Base-by-base conservation (phyloP, 805 yeast genomes). In the Yamadazyma sp. region DNA sequence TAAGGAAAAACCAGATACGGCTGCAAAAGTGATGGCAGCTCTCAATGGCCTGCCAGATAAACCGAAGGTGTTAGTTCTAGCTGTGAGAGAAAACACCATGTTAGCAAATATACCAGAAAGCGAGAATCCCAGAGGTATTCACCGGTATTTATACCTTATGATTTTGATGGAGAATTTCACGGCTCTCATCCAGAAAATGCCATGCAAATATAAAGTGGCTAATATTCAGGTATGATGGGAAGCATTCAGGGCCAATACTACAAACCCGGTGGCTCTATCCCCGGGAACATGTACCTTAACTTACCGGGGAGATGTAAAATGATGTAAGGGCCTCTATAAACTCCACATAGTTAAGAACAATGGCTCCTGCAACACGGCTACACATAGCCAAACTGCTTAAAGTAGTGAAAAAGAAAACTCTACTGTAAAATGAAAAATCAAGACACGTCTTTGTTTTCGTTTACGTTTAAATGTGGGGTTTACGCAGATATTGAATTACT, bases 61-160 rank as follows among this genome's bases (percentile, higher is more conserved):
- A 17, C 85, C 84, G 34, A 64, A 54, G 8, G 82, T 77, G 42
- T 73, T 70, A 28, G 80, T 75, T 59, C 70, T 69, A 9, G 41
- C 19, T 11, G 32, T 30, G 8, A 41, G 18, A 15, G 45, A 41
- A 35, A 37, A 41, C 10, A 20, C 33, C 45, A 41, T 41, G 6
- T 28, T 16, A 28, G 17, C 14, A 30, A 6, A 18, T 16, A 10
- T 32, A 16, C 15, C n/a, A 12, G 25, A 30, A n/a, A 19, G 3
- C 25, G 14, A 25, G 3, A 4, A 6, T 30, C 8, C 28, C 4
- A 25, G 3, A 16, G 19, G 14, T 16, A 19, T 20, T 20, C 22
- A 19, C 11, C 12, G 25, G 10, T 30, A 30, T 30, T 30, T 30
- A 30, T 30, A 30, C n/a, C n/a, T n/a, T n/a, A n/a, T n/a, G n/a